Conservation (phyloP, 2,329 filamentous ascomycete species). For the Stagonosporopsis chrysanthemi region DNA sequence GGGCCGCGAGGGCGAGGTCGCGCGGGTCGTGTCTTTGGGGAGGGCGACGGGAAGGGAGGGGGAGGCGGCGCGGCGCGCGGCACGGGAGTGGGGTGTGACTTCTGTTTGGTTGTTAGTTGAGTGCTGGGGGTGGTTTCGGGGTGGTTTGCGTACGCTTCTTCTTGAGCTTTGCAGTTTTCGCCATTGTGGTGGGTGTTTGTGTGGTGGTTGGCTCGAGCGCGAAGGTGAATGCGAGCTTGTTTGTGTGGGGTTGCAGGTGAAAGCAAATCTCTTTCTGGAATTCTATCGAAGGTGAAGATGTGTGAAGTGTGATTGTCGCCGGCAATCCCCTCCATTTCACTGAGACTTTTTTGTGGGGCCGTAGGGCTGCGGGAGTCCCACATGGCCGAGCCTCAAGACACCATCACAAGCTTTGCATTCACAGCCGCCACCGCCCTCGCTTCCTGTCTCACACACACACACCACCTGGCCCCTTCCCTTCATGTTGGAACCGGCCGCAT, state of each 20-base stretch:
- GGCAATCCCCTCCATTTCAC: neutral
- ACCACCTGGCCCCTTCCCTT: slow-evolving; percentile 25
- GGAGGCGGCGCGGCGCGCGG: slow-evolving; percentile 74
- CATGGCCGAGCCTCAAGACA: slow-evolving; percentile 10
- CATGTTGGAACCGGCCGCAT: slow-evolving; percentile 45
- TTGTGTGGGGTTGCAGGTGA: neutral
- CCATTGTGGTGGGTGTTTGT: slow-evolving; percentile 41
- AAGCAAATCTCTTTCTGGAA: neutral
- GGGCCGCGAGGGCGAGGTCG: slow-evolving; percentile 16
- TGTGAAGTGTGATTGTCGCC: neutral
- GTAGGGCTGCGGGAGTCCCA: slow-evolving; percentile 14
- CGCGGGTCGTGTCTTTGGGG: slow-evolving; percentile 57
- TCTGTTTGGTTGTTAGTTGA: slow-evolving; percentile 51
- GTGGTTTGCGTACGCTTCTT: slow-evolving; percentile 48
- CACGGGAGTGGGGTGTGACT: slow-evolving; percentile 74
- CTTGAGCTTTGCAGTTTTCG: slow-evolving; percentile 57
- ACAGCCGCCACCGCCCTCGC: slow-evolving; percentile 25
- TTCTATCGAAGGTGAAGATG: too few species aligned
- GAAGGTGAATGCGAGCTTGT: neutral
- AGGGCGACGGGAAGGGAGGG: slow-evolving; percentile 73
- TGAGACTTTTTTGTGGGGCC: slow-evolving; percentile 15
- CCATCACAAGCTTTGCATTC: slow-evolving; percentile 23
- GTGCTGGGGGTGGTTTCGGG: slow-evolving; percentile 17
- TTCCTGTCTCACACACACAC: slow-evolving; percentile 13
- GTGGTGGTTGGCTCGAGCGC: neutral